Evolutionary conservation across 2,329 filamentous ascomycete genomes (phyloP).

Genomic region (Rutstroemia sp.): DNA sequence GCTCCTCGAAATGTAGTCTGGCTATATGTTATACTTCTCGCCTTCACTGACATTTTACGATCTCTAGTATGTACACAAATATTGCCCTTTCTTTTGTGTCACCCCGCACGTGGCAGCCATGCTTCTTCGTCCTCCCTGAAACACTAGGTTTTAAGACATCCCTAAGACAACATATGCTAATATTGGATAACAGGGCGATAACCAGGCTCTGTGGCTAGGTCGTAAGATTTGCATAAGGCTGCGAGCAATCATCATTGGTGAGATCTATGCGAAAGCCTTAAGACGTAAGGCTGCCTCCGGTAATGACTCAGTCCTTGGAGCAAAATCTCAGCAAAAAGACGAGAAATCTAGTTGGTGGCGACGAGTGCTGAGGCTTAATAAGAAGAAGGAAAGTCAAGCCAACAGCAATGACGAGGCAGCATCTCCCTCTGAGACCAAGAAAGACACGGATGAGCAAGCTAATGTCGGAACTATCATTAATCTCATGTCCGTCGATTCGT

Average conservation of each 20-base stretch:
- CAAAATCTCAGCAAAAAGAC: slow-evolving; percentile 37
- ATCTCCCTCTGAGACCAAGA: slow-evolving; percentile 10
- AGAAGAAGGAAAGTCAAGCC: slow-evolving; percentile 34
- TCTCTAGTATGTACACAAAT: slow-evolving; percentile 46
- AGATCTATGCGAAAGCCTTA: slow-evolving; percentile 94
- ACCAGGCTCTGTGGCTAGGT: slow-evolving; percentile 85
- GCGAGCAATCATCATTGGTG: slow-evolving; percentile 90
- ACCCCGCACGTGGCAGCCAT: no score
- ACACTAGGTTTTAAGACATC: background rate
- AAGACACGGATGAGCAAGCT: slow-evolving; percentile 61
- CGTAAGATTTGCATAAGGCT: slow-evolving; percentile 90
- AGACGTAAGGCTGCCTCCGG: slow-evolving; percentile 80
- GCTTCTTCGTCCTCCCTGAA: no score
- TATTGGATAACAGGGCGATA: slow-evolving; percentile 43
- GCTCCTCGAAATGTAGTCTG: slow-evolving; percentile 84
- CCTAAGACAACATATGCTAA: background rate
- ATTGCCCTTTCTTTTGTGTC: no score
- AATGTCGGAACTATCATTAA: slow-evolving; percentile 99
- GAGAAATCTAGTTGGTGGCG: slow-evolving; percentile 39
- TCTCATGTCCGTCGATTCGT: slow-evolving; percentile 97
- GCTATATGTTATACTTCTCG: slow-evolving; percentile 89
- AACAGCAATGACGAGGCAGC: slow-evolving; percentile 13
- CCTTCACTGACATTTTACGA: slow-evolving; percentile 72
- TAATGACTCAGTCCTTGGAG: slow-evolving; percentile 64
- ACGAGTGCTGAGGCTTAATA: slow-evolving; percentile 45